A percentile compares a stretch with the other conserved stretches of the same genome.
These are phyloP conservation scores for Coemansia sp. DNA, from an alignment of 192 early-diverging fungal genomes.

Conservation along the genomic window DNA sequence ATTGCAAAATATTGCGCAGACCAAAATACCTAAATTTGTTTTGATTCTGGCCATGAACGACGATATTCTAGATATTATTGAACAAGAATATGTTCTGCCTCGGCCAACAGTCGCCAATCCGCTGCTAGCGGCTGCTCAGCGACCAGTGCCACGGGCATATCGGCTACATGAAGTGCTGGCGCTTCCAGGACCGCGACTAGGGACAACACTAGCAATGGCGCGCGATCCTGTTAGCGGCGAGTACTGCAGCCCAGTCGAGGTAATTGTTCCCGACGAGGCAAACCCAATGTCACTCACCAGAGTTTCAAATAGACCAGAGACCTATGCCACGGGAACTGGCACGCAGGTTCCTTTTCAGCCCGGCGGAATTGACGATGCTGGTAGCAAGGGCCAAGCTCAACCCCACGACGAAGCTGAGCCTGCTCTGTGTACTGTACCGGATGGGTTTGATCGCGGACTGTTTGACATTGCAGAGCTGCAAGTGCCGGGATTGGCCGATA, in stretches of 20 bases:
- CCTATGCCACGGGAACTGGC: conserved; percentile 33
- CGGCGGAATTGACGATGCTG: conserved; percentile 23
- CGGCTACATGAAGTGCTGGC: conserved; percentile 26
- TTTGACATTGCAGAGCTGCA: conserved; percentile 15
- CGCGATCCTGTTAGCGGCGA: conserved; percentile 42
- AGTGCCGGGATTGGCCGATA: conserved; percentile 1
- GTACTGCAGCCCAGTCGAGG: conserved; percentile 32
- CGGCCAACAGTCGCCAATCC: conserved; percentile 22
- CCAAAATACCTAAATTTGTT: neutral
- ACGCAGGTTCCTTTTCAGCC: conserved; percentile 49
- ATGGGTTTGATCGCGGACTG: conserved; percentile 47
- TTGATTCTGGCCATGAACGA: conserved; percentile 20
- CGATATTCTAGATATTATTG: conserved; percentile 27
- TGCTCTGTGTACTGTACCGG: conserved; percentile 37
- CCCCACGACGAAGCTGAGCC: neutral
- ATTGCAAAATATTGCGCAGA: too few relatives aligned
- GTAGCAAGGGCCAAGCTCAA: neutral
- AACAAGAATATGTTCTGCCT: conserved; percentile 38
- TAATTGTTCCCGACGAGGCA: conserved; percentile 4
- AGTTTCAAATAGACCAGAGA: conserved; percentile 19
- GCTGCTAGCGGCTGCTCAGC: conserved; percentile 35
- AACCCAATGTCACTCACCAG: conserved; percentile 45
- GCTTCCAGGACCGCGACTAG: conserved; percentile 22
- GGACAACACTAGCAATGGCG: conserved; percentile 25
- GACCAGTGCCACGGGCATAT: conserved; percentile 10